A percentile compares a stretch with the other conserved stretches of the same genome.
These are phyloP conservation scores for Globisporangium nagaii DNA, from an alignment of 352 stramenopile species.

Conservation along the genomic window DNA sequence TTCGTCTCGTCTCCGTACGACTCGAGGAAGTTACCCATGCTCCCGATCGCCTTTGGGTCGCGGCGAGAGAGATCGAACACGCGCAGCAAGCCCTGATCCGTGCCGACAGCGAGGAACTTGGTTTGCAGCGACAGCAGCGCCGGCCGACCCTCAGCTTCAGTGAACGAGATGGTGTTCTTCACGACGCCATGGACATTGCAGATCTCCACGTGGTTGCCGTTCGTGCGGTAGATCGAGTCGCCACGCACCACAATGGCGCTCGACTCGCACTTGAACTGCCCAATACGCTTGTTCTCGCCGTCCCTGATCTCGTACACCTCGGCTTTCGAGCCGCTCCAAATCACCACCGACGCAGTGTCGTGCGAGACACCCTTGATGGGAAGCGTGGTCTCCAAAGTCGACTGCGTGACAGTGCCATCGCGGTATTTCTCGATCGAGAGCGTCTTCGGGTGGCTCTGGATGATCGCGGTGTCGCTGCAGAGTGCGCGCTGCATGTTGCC, in stretches of 20 bases:
- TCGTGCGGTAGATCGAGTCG: constrained; percentile 86
- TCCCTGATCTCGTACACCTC: constrained; percentile 87
- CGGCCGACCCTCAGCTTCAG: constrained; percentile 84
- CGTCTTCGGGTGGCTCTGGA: constrained; percentile 69
- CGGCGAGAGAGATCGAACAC: constrained; percentile 83
- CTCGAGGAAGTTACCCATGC: constrained; percentile 70
- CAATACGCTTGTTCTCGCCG: constrained; percentile 40
- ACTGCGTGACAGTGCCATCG: constrained; percentile 66
- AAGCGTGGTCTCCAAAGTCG: constrained; percentile 52
- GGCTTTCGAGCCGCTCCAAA: constrained; percentile 83
- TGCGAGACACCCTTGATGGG: constrained; percentile 85
- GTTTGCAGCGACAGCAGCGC: constrained; percentile 80
- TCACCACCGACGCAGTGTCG: constrained; percentile 62
- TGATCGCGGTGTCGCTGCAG: constrained; percentile 75
- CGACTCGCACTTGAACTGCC: constrained; percentile 75
- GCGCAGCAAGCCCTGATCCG: constrained; percentile 77
- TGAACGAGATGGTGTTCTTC: constrained; percentile 88
- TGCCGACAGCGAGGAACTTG: constrained; percentile 89
- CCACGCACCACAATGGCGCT: constrained; percentile 69
- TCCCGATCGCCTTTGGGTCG: constrained; percentile 85
- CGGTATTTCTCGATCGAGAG: constrained; percentile 76
- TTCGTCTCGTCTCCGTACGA: constrained; percentile 54
- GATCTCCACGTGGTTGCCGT: constrained; percentile 83
- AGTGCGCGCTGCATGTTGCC: constrained; percentile 81
- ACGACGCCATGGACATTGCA: constrained; percentile 85